A percentile compares a stretch with the other conserved stretches of the same genome.
phyloP scores from a whole-genome alignment of 225 moss, liverwort and hornwort genomes.

The Polytrichum formosum region DNA sequence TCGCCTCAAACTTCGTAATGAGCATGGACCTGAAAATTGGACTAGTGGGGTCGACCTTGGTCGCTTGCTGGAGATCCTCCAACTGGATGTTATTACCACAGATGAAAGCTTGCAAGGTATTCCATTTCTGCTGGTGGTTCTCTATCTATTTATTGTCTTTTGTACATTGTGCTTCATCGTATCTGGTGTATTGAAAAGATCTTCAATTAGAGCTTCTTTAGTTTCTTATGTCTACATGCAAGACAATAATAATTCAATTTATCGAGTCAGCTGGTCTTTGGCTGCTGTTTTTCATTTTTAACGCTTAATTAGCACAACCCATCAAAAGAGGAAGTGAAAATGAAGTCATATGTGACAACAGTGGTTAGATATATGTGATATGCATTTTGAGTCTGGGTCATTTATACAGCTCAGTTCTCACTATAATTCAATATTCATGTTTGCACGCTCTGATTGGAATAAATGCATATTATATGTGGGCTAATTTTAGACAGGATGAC shows the following conservation, averaged over 20 bases:
- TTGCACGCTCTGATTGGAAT: too few relatives aligned
- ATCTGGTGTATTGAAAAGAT: too few relatives aligned
- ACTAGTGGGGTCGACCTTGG: conserved; percentile 58
- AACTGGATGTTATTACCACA: conserved; percentile 50
- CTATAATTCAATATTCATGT: too few relatives aligned
- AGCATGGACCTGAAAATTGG: conserved; percentile 56
- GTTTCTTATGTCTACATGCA: background rate
- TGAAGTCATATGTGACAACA: too few relatives aligned
- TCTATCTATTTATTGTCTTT: background rate
- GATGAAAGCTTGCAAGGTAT: conserved; percentile 37
- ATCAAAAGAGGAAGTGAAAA: too few relatives aligned
- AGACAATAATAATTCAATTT: background rate
- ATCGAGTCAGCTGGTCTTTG: background rate
- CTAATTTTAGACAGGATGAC: too few relatives aligned
- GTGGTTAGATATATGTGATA: too few relatives aligned
- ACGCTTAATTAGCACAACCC: background rate
- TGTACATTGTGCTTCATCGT: too few relatives aligned
- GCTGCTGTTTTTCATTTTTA: background rate
- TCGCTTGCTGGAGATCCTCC: conserved; percentile 47
- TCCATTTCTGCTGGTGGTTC: background rate
- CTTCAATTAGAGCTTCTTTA: too few relatives aligned
- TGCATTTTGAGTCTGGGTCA: too few relatives aligned
- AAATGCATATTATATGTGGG: too few relatives aligned
- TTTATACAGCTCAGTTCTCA: too few relatives aligned
- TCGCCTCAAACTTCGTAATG: conserved; percentile 48